Conservation (phyloP, 2,329 filamentous ascomycete genomes). For the Botrytis tulipae region DNA sequence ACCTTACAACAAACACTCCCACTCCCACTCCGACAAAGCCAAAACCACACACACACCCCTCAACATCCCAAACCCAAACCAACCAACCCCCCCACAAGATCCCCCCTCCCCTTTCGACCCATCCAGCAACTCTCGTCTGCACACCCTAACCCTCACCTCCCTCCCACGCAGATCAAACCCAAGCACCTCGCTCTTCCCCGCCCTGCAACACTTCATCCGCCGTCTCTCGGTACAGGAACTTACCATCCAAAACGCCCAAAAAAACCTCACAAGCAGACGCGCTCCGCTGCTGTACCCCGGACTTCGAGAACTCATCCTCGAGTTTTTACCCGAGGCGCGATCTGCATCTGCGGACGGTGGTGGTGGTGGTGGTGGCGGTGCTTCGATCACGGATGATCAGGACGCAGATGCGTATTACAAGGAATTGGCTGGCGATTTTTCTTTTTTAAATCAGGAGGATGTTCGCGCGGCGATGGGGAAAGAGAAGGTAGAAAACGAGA, state of each 20-base stretch:
- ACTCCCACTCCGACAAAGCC: too few relatives aligned
- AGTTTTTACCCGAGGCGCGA: slow-evolving; percentile 43
- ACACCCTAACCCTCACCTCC: slow-evolving; percentile 52
- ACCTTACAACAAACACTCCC: too few relatives aligned
- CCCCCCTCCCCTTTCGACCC: slow-evolving; percentile 52
- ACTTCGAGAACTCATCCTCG: slow-evolving; percentile 53
- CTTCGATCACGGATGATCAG: slow-evolving; percentile 31
- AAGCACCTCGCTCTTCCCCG: slow-evolving; percentile 42
- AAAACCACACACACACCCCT: slow-evolving; percentile 33
- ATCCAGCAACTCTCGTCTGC: slow-evolving; percentile 56
- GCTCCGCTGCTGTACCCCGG: slow-evolving; percentile 49
- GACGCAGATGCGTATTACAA: slow-evolving; percentile 33
- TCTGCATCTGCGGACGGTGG: too few relatives aligned
- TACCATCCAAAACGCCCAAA: slow-evolving; percentile 39
- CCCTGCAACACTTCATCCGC: slow-evolving; percentile 49
- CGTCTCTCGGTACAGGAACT: slow-evolving; percentile 50
- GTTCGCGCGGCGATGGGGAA: not conserved
- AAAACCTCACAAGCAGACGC: slow-evolving; percentile 21
- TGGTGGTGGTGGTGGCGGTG: not conserved
- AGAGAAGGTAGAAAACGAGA: not conserved
- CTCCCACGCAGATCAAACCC: slow-evolving; percentile 53
- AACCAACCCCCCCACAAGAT: slow-evolving; percentile 33
- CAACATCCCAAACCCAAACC: too few relatives aligned
- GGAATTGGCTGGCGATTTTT: slow-evolving; percentile 31
- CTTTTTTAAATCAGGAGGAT: slow-evolving; percentile 30